Evolutionary conservation across 2,329 filamentous ascomycete species (phyloP), one percentile per base, ranked within the genome.

Genomic region (Epichloe uncinata): DNA sequence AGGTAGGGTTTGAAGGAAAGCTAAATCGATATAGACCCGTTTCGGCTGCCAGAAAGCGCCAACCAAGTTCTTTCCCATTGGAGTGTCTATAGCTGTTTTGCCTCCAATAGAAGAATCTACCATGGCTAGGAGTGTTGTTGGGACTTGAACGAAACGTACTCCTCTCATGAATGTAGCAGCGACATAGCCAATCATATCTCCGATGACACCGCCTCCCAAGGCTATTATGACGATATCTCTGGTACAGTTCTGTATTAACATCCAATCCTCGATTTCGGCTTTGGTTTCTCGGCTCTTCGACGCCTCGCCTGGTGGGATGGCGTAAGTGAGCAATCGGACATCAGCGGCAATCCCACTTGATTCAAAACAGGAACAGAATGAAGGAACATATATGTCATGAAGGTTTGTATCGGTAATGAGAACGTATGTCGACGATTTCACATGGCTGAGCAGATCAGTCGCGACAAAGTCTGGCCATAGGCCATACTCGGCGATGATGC

Each of bases 111-210:
- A 95, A 43, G 91, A 97, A 69, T 98, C 93, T 41, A 98, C 93
- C 93, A 98, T 98, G 55, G 93, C 82, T 48, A 98, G 75, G 51
- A 98, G 74, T 0, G 90, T 95, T 9, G 93, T 98, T 1, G 93
- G 93, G 44, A 98, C 90, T 69, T 98, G 93, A 41, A 96, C 89
- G 64, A 95, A 95, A 57, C 87, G 87, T 54, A 98, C 84, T 50
- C 93, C 93, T 58, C 93, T 84, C 93, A 98, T 98, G 70, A 97
- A 98, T 37, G 93, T 98, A 38, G 93, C 89, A 20, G 93, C 93
- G 47, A 97, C 89, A 65, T 95, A 98, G 48, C 93, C 93, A 55
- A 95, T 90, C 85, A 98, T 85, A 67, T 98, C 93, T 34, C 93
- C 93, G 67, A 98, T 96, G 53, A 98, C 93, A 51, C 93, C 93